phyloP scores from a whole-genome alignment of 805 yeast species.

The Kuraishia capsulata region DNA sequence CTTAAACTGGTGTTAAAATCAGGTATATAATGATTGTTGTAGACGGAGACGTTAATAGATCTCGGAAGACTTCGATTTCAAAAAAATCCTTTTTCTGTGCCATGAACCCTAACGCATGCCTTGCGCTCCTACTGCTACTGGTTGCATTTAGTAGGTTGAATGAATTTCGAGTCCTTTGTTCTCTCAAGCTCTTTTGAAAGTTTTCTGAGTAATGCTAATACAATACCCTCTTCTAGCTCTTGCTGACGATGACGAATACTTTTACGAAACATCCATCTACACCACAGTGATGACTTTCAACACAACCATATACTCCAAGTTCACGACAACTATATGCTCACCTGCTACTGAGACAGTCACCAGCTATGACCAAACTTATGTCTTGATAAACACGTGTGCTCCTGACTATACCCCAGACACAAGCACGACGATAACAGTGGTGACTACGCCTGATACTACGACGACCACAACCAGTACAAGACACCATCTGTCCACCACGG shows the following conservation, averaged over 20 bases:
- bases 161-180: too few species aligned
- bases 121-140: background rate
- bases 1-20: too few species aligned
- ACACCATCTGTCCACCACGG: background rate
- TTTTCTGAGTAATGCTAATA: too few species aligned
- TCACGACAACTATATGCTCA: conserved; percentile 1
- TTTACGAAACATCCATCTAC: conserved; percentile 1
- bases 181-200: too few species aligned
- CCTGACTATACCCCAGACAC: background rate
- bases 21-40: too few species aligned
- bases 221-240: too few species aligned
- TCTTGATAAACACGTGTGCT: conserved; percentile 2
- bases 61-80: background rate
- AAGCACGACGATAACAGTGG: background rate
- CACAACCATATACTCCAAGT: background rate
- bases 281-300: conserved; percentile 1
- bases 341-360: background rate
- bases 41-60: background rate
- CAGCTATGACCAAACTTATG: background rate
- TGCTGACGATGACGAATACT: conserved; percentile 1
- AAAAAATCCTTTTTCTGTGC: background rate
- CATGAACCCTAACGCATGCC: background rate
- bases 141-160: too few species aligned
- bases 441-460: background rate
- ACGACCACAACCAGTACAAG: background rate